Conservation (phyloP, 2,329 filamentous ascomycete species). For the Bipolaris victoriae region DNA sequence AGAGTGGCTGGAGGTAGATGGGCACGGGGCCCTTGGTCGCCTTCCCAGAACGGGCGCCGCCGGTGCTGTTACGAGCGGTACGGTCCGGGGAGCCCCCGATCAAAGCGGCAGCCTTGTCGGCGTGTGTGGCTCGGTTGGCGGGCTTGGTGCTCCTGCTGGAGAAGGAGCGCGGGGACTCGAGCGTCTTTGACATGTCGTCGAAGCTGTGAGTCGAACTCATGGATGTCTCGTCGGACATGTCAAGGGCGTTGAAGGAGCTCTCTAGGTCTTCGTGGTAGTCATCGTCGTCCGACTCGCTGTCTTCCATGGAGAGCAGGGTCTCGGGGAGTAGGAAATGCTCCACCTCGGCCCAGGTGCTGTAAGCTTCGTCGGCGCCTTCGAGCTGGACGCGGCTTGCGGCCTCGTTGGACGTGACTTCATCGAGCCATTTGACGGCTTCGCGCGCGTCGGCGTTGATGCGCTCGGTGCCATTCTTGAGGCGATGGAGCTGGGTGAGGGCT, state of each 20-base stretch:
- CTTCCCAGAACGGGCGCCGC: conserved; percentile 31
- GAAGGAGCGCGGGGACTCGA: conserved; percentile 50
- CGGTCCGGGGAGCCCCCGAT: conserved; percentile 31
- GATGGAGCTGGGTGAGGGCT: conserved; percentile 56
- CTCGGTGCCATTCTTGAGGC: conserved; percentile 51
- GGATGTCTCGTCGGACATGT: conserved; percentile 48
- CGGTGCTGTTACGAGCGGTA: conserved; percentile 40
- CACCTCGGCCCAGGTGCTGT: conserved; percentile 57
- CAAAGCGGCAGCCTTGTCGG: conserved; percentile 22
- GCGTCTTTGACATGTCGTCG: conserved; percentile 45
- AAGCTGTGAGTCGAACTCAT: conserved; percentile 54
- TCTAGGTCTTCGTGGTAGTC: conserved; percentile 48
- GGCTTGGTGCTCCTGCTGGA: conserved; percentile 33
- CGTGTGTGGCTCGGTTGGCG: conserved; percentile 33
- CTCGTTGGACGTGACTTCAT: conserved; percentile 56
- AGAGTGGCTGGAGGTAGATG: conserved; percentile 52
- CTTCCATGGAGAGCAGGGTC: conserved; percentile 57
- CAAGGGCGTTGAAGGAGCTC: conserved; percentile 46
- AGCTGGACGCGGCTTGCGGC: conserved; percentile 50
- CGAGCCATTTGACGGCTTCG: conserved; percentile 59
- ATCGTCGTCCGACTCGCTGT: conserved; percentile 48
- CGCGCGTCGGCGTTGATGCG: conserved; percentile 54
- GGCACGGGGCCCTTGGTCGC: conserved; percentile 46
- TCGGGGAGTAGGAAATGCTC: conserved; percentile 56
- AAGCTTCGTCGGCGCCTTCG: conserved; percentile 57